Evolutionary conservation across 2,329 filamentous ascomycete species (phyloP), one percentile per base, ranked within the genome.

Genomic region (Curvularia verruculosa): DNA sequence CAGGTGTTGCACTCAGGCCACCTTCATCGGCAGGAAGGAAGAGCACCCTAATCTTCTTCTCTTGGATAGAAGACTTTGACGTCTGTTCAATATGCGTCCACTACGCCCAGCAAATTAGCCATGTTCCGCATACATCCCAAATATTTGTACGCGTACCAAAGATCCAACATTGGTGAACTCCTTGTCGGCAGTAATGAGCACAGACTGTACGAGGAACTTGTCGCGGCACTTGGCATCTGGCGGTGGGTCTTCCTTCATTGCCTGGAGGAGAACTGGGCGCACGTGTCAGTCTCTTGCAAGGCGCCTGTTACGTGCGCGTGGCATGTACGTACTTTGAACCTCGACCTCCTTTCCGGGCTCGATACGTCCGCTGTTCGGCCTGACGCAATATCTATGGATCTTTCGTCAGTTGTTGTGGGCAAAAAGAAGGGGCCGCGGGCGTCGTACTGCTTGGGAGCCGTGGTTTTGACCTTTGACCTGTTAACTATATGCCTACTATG

Each of bases 161-260:
- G 90, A 85, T 47, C 88, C 84, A 61, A 96, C 87, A 74, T 89
- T 96, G 57, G 84, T 83, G 70, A 91, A 91, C 71, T 96, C 92
- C 80, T 92, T 91, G 72, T 96, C 91, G 62, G 87, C 83, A 21
- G 89, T 89, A 65, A 97, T 90, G 49, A 87, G 83, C 47, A 96
- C 91, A 24, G 93, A 96, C 80, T 98, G 94, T 34, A 98, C 94
- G 52, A 98, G 86, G 78, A 98, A 98, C 82, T 98, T 98, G 84
- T 98, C 94, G 77, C 91, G 89, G 82, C 95, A 99, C 78, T 92
- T 93, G 61, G 90, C 88, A 75, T 96, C 93, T 56, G 83, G 78
- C 19, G 93, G 86, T 54, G 94, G 94, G 72, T 98, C 93, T 73
- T 92, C 87, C 83, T 96, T 97, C 95, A 99, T 97, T 23, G 94